Base-by-base conservation (phyloP, 1,139 yeast species). In the Magnusiomyces ingens region DNA sequence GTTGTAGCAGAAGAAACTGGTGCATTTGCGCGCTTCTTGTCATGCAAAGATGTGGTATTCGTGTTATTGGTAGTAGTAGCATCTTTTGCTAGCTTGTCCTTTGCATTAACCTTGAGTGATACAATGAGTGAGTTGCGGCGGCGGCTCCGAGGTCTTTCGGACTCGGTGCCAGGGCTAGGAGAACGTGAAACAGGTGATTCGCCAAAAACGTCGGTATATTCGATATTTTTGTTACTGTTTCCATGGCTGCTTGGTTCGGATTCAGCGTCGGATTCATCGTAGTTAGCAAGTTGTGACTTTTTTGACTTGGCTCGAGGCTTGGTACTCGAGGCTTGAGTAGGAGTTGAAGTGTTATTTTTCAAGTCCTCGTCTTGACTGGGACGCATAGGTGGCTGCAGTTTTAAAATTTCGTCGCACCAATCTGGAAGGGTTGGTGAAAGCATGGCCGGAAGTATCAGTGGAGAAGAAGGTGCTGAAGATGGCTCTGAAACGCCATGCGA, bases 341-440 rank as follows among this genome's bases (percentile, higher is more conserved):
- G 10, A 4, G 41, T 37, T 4, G 41, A 12, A n/a, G 41, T 37
- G 13, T 17, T 37, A n/a, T 37, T 37, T 37, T 37, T 17, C 32
- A 26, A 4, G 32, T 26, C 32, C 8, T 26, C 32, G 8, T 26
- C 32, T 26, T 26, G 32, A 26, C 32, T 26, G 4, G 32, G 32
- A 26, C 32, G 32, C 8, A 26, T 26, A 26, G 32, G 32, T 26
- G 4, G 32, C 10, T 37, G 15, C 13, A 12, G 10, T 37, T n/a
- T 36, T 13, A 40, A 15, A 11, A 55, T 22, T 13, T 59, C 63
- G 21, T 61, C 64, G 17, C 59, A 60, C 67, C 67, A 64, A 3
- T 66, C 56, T 12, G 71, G 71, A 35, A 67, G 59, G 13, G 72
- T 66, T 8, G 72, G 72, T 51, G 70, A 66, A 49, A 68, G 60